Evolutionary conservation across 768 basidiomycete genomes (phyloP), one percentile per base, ranked within the genome.

Genomic region (Peribolospora kevripleyi): DNA sequence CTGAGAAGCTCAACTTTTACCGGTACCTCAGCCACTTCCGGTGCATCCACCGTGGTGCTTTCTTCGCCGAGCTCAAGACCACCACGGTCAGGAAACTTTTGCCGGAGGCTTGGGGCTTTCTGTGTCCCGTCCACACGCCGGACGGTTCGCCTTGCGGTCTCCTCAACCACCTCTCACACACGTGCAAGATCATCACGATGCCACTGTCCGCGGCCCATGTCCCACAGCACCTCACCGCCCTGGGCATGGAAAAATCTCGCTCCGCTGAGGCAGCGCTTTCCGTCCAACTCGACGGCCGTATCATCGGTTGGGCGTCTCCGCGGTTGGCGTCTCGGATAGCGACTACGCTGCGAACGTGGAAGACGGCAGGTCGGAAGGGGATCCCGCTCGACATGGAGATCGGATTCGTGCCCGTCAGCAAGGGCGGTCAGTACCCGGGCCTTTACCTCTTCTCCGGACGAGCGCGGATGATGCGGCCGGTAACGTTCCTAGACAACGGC

Each of bases 11-110:
- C 57, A 98, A 98, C 68, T 98, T 93, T 79, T 81, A 84, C 61
- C 86, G 93, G 43, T 98, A 95, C 68, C 87, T 98, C 68, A 84
- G 83, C 64, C 93, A 98, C 70, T 98, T 98, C 73, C 76, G 93
- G 55, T 93, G 84, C 67, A 87, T 98, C 40, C 93, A 98, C 70
- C 84, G 93, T 69, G 93, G 93, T 67, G 88, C 93, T 43, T 98
- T 98, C 76, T 98, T 98, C 65, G 84, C 90, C 6, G 88, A 97
- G 67, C 77, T 97, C 54, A 95, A 95, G 72, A 98, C 93, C 1
- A 98, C 93, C 0, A 81, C 87, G 25, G 93, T 98, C 54, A 80
- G 93, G 59, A 97, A 97, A 68, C 71, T 98, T 52, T 71, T 95
- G 13, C 93, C 93, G 36, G 93, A 98, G 69, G 84, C 91, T 42